phyloP scores from a whole-genome alignment of 2,329 filamentous ascomycete species.

The Aspergillus chevalieri region DNA sequence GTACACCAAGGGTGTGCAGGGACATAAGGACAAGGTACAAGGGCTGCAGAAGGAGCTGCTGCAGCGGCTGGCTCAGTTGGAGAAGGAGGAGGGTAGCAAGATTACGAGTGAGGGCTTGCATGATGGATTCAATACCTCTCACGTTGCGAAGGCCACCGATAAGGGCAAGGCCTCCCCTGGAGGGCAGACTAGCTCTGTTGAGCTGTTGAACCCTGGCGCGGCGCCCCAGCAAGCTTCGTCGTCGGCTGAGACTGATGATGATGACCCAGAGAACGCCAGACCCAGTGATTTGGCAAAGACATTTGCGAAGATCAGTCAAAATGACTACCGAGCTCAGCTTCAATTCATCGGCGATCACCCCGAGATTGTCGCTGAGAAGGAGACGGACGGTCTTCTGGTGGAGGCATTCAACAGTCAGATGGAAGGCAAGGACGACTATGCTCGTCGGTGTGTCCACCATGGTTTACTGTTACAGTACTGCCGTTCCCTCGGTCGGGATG shows the following conservation, averaged over 20 bases:
- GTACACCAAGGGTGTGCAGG: slow-evolving; percentile 71
- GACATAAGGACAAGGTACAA: slow-evolving; percentile 71
- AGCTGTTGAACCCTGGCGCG: slow-evolving; percentile 67
- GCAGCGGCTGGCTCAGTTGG: slow-evolving; percentile 69
- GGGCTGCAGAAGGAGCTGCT: slow-evolving; percentile 70
- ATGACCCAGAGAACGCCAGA: slow-evolving; percentile 67
- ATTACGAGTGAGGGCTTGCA: slow-evolving; percentile 90
- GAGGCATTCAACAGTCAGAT: slow-evolving; percentile 87
- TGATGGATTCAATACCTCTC: slow-evolving; percentile 83
- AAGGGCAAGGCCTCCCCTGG: slow-evolving; percentile 40
- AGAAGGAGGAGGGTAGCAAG: slow-evolving; percentile 78
- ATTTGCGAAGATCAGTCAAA: slow-evolving; percentile 71
- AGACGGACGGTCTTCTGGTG: slow-evolving; percentile 85
- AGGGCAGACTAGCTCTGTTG: slow-evolving; percentile 45
- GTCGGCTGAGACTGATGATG: slow-evolving; percentile 48
- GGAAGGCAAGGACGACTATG: slow-evolving; percentile 67
- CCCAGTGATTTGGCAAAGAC: slow-evolving; percentile 70
- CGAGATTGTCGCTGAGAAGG: slow-evolving; percentile 70
- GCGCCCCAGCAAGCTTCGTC: slow-evolving; percentile 38
- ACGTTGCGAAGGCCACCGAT: slow-evolving; percentile 59
- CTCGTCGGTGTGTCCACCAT: slow-evolving; percentile 86
- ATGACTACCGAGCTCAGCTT: slow-evolving; percentile 67
- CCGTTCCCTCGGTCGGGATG: slow-evolving; percentile 77
- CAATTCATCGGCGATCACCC: slow-evolving; percentile 75
- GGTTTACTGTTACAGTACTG: slow-evolving; percentile 92